Evolutionary conservation across 345 rosid species (phyloP).

Genomic region (Sisymbrium altissimum): DNA sequence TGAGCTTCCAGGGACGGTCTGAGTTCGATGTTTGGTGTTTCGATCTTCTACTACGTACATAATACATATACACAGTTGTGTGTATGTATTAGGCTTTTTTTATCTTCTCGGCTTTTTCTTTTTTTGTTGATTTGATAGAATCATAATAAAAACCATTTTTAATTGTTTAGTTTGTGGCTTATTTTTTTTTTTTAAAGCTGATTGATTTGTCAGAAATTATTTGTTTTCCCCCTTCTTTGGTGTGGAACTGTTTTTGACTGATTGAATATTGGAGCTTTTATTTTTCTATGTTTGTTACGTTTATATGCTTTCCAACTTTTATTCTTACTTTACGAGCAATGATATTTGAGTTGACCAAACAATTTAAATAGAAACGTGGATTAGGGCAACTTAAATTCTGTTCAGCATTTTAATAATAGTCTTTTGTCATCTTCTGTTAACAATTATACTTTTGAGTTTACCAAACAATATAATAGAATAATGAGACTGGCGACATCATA

Average conservation of each 20-base stretch:
- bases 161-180: neutral
- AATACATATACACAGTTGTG: slow-evolving; percentile 15
- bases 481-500: neutral
- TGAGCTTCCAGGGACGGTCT: slow-evolving; percentile 34
- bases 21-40: neutral
- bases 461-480: neutral
- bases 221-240: neutral
- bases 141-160: neutral
- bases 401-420: neutral
- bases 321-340: neutral
- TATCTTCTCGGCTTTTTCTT: neutral
- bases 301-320: neutral
- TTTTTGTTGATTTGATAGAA: neutral
- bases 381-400: neutral
- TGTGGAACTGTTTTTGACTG: slow-evolving; percentile 7
- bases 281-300: neutral
- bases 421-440: neutral
- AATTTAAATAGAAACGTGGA: neutral
- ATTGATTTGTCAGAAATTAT: neutral
- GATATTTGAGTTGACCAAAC: neutral
- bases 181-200: neutral
- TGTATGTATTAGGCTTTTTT: slow-evolving; percentile 7
- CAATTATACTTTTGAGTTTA: neutral
- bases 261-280: neutral
- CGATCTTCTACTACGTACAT: neutral